These are phyloP conservation scores for Buxus sempervirens DNA, from an alignment of 164 flowering plant species.

Conservation along the genomic window DNA sequence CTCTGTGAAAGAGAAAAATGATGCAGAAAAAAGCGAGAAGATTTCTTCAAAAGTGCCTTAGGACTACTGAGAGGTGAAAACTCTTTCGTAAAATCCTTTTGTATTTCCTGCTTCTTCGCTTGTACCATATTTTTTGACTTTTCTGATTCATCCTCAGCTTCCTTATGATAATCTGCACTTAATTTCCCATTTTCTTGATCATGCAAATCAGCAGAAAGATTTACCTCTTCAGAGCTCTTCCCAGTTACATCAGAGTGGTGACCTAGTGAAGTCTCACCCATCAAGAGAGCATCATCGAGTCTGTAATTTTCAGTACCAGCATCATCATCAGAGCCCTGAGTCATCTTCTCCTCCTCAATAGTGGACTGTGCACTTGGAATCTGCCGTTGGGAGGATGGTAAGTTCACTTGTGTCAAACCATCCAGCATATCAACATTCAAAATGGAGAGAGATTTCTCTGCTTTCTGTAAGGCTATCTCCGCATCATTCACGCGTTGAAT, in stretches of 20 bases:
- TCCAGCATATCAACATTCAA: constrained; percentile 40
- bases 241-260: constrained; percentile 28
- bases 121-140: constrained; percentile 51
- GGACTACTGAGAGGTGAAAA: constrained; percentile 54
- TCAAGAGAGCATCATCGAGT: constrained; percentile 26
- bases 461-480: constrained; percentile 76
- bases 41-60: constrained; percentile 74
- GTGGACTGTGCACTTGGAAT: constrained; percentile 28
- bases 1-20: constrained; percentile 81
- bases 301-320: constrained; percentile 30
- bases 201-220: constrained; percentile 36
- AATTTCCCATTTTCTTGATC: constrained; percentile 57
- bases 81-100: constrained; percentile 62
- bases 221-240: constrained; percentile 32
- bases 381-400: constrained; percentile 20
- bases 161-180: constrained; percentile 39
- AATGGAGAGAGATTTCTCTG: constrained; percentile 47
- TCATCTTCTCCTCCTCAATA: constrained; percentile 35
- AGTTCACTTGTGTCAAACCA: constrained; percentile 10
- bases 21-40: constrained; percentile 98
- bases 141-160: constrained; percentile 65
- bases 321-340: constrained; percentile 27
- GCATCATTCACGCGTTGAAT: constrained; percentile 86
- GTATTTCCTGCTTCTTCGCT: constrained; percentile 68
- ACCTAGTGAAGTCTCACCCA: constrained; percentile 27